Percentiles rank a stretch among this genome's conserved stretches.
phyloP scores from a whole-genome alignment of 768 basidiomycete species.

The Boletus coccyginus region DNA sequence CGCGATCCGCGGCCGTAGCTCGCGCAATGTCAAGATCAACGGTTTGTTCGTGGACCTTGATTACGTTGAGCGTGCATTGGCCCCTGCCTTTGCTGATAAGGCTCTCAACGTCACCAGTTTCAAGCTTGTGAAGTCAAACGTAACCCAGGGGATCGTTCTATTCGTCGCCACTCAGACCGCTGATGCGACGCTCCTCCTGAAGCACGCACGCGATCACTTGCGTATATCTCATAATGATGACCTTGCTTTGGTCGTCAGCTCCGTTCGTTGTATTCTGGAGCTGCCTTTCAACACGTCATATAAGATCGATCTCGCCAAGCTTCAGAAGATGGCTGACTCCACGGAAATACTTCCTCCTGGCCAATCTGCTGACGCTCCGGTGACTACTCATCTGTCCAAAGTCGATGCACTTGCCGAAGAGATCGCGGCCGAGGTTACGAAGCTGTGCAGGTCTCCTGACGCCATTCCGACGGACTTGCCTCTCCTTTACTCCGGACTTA shows the following conservation, averaged over 20 bases:
- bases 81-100: constrained; percentile 10
- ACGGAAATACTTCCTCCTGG: constrained; percentile 3
- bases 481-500: constrained; percentile 32
- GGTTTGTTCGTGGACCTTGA: constrained; percentile 17
- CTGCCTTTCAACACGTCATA: constrained; percentile 17
- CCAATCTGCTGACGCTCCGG: constrained; percentile 1
- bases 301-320: constrained; percentile 13
- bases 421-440: constrained; percentile 32
- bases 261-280: constrained; percentile 11
- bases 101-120: constrained; percentile 5
- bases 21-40: constrained; percentile 17
- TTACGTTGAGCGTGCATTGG: constrained; percentile 15
- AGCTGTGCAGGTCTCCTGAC: constrained; percentile 24
- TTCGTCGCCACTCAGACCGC: constrained; percentile 2
- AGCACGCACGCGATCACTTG: constrained; percentile 12
- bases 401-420: constrained; percentile 30
- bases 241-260: constrained; percentile 7
- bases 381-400: constrained; percentile 12
- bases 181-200: constrained; percentile 10
- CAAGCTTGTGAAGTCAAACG: constrained; percentile 13
- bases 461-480: constrained; percentile 31
- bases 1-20: constrained; percentile 11
- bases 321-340: constrained; percentile 13
- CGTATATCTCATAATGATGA: constrained; percentile 4
- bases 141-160: constrained; percentile 4